Evolutionary conservation across 306 rosid species (phyloP), one percentile per base, ranked within the genome.

Genomic region (Cicer yamashitae): DNA sequence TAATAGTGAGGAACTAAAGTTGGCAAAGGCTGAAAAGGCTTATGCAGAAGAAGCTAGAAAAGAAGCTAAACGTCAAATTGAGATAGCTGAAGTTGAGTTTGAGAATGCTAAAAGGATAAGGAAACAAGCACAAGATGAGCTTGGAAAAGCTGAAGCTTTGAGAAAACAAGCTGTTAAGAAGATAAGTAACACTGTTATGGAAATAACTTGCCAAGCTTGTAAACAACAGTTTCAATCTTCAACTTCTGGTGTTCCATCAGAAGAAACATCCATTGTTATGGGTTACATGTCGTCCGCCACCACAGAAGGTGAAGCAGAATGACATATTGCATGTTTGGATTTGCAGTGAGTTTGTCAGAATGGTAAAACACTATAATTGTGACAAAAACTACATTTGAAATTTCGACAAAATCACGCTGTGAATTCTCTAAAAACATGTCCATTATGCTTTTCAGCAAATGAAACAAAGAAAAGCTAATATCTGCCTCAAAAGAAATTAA

Each of bases 251-350:
- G 83, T 83, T 43, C 88, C 86, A 5, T 77, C 92, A 0, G 96
- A 87, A 64, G 94, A 91, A 58, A 91, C 91, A 1, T 94, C 98
- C 8, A 81, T 90, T 8, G 98, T 84, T 4, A 77, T 89, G 79
- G 92, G 96, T 71, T 90, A 92, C 81, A 82, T 90, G 93, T 91
- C 98, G 5, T 90, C 96, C 8, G 93, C 93, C 20, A 89, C 91
- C 14, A 91, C 96, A 40, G 96, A 88, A 79, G 98, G 90, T 1
- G 93, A 89, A 58, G 89, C 88, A 22, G 97, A 86, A 65, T 81
- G 64, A 79, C 81, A 41, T 75, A 45, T 57, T 25, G 3, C 30
- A 25, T 25, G 30, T 25, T 25, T 25, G 3, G 30, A 25, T 25
- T 25, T 25, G 3, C 30, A 25, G 30, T 1, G 3, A 25, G 3